Base-by-base conservation (phyloP, 2,329 filamentous ascomycete species). In the Fusarium papillatum region DNA sequence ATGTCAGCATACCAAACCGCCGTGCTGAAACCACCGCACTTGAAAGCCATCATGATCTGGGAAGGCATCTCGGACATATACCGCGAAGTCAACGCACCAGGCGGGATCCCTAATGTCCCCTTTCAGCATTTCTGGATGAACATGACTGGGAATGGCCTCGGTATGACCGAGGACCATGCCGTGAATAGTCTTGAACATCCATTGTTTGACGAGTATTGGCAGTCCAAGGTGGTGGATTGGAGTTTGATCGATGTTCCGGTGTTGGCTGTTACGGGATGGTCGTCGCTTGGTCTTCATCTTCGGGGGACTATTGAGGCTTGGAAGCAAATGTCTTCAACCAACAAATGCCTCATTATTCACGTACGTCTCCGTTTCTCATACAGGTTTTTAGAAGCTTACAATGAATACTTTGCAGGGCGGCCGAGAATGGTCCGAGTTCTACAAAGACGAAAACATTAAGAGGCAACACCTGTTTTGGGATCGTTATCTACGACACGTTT, bases 51-150 rank as follows among this genome's bases (percentile, higher is more conserved):
- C 5, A 61, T 65, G 19, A 60, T 61, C n/a, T 70, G 68, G 68
- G 68, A 70, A 57, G 68, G 68, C 5, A 66, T 70, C 34, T 60
- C 53, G 6, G 68, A 70, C 31, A 26, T 70, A 16, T 70, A 70
- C 39, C 68, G 68, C 6, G 68, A 70, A 36, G 63, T 65, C 24
- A 70, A 70, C 38, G 17, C 29, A 2, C 63, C 64, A 5, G 68
- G 68, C 6, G 69, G 69, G 5, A 71, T 71, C 22, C 69, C 69
- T 11, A 68, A 64, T 14, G 22, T 64, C 7, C 39, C 69, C 1
- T 71, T 71, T n/a, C 69, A 71, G 11, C 50, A 71, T 8, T 64
- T 71, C 19, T 71, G 65, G 65, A 71, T 71, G 69, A 64, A 71
- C n/a, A 36, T 71, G 60, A 68, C 69, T 10, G 69, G 65, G 10